phyloP scores from a whole-genome alignment of 805 yeast genomes.

The Myxozyma kluyveri region DNA sequence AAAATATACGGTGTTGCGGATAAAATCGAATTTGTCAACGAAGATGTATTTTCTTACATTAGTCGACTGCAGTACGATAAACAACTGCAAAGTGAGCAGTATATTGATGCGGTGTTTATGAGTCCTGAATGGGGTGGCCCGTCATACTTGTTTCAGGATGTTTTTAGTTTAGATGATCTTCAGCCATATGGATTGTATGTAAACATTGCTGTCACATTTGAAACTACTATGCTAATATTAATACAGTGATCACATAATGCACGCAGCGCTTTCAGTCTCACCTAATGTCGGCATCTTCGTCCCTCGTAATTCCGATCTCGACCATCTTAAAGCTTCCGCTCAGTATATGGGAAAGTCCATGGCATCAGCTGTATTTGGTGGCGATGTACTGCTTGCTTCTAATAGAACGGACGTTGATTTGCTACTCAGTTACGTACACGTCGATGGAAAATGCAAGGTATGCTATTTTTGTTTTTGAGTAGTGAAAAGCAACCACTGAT shows the following conservation, averaged over 20 bases:
- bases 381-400: not conserved
- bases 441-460: conserved; percentile 19
- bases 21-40: conserved; percentile 47
- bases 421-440: conserved; percentile 14
- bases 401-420: not conserved
- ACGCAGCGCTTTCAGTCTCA: conserved; percentile 14
- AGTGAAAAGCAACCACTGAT: not conserved
- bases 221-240: not conserved
- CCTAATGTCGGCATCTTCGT: conserved; percentile 28
- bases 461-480: not conserved
- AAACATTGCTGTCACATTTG: not conserved
- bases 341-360: not conserved
- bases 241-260: conserved; percentile 7
- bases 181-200: conserved; percentile 25
- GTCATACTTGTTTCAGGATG: conserved; percentile 10
- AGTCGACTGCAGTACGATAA: too few species aligned
- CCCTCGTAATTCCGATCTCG: conserved; percentile 28
- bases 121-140: conserved; percentile 85
- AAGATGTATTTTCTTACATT: conserved; percentile 48
- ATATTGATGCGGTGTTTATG: conserved; percentile 59
- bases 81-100: not conserved
- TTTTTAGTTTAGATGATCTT: conserved; percentile 25
- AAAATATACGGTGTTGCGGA: conserved; percentile 54
- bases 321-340: conserved; percentile 18
- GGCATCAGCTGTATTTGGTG: not conserved